A percentile compares a stretch with the other conserved stretches of the same genome.
phyloP scores from a whole-genome alignment of 2,329 filamentous ascomycete genomes.

The Aureobasidium sp. region DNA sequence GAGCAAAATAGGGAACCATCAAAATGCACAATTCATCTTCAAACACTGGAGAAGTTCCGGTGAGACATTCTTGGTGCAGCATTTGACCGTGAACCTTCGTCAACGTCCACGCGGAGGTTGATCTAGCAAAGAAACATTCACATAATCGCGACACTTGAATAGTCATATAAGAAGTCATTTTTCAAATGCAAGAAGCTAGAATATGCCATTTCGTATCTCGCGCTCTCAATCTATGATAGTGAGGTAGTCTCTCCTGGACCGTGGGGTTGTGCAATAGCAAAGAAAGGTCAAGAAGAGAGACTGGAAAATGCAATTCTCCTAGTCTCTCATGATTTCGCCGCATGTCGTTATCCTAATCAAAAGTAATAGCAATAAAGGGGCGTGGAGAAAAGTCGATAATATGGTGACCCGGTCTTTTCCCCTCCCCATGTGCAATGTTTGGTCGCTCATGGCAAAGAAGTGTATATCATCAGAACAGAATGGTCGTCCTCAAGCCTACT shows the following conservation, averaged over 20 bases:
- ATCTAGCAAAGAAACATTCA: background rate
- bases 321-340: constrained; percentile 4
- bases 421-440: background rate
- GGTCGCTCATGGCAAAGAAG: background rate
- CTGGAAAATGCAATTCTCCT: background rate
- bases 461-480: background rate
- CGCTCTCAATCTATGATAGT: constrained; percentile 6
- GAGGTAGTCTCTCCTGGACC: background rate
- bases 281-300: background rate
- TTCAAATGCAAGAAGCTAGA: background rate
- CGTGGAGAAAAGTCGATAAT: background rate
- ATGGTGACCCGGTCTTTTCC: background rate
- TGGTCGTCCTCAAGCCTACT: constrained; percentile 8
- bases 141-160: background rate
- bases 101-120: too few species aligned
- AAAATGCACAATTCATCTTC: too few species aligned
- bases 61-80: too few species aligned
- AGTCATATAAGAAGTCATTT: background rate
- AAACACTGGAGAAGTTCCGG: too few species aligned
- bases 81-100: too few species aligned
- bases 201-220: constrained; percentile 3
- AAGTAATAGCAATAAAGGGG: background rate
- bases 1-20: too few species aligned
- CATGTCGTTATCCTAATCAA: constrained; percentile 4
- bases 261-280: background rate